Conservation (phyloP, 768 basidiomycete species). For the Ephemerocybe angulata region DNA sequence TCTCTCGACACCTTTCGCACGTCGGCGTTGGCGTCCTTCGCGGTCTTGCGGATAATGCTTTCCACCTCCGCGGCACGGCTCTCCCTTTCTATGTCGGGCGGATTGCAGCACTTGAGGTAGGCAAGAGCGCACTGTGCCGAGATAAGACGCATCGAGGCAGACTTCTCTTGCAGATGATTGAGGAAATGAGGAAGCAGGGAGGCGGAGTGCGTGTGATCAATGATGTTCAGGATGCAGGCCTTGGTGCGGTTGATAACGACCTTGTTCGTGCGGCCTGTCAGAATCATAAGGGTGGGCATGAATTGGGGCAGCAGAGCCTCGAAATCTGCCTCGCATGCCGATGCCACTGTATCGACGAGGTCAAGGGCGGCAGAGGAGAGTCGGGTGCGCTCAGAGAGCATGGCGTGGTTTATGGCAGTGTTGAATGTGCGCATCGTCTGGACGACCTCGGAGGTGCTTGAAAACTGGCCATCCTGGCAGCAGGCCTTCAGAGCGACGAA, state of each 20-base stretch:
- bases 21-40: conserved; percentile 72
- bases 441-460: conserved; percentile 47
- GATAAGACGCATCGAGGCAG: conserved; percentile 55
- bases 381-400: conserved; percentile 71
- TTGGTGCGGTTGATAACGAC: conserved; percentile 67
- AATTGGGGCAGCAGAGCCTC: conserved; percentile 65
- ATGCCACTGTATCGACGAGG: conserved; percentile 50
- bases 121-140: conserved; percentile 63
- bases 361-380: conserved; percentile 68
- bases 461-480: conserved; percentile 50
- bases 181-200: conserved; percentile 58
- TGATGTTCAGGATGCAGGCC: conserved; percentile 53
- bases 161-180: conserved; percentile 65
- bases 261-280: conserved; percentile 77
- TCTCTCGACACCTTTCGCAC: conserved; percentile 66
- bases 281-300: conserved; percentile 60
- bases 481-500: conserved; percentile 44
- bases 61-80: conserved; percentile 63
- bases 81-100: conserved; percentile 75
- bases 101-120: conserved; percentile 73
- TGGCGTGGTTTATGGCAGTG: conserved; percentile 51
- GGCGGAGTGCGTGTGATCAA: conserved; percentile 66
- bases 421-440: conserved; percentile 47
- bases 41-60: conserved; percentile 59
- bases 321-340: conserved; percentile 56